A percentile compares a stretch with the other conserved stretches of the same genome.
Evolutionary conservation across 2,329 filamentous ascomycete genomes (phyloP).

Genomic region (Calonectria pteridis): DNA sequence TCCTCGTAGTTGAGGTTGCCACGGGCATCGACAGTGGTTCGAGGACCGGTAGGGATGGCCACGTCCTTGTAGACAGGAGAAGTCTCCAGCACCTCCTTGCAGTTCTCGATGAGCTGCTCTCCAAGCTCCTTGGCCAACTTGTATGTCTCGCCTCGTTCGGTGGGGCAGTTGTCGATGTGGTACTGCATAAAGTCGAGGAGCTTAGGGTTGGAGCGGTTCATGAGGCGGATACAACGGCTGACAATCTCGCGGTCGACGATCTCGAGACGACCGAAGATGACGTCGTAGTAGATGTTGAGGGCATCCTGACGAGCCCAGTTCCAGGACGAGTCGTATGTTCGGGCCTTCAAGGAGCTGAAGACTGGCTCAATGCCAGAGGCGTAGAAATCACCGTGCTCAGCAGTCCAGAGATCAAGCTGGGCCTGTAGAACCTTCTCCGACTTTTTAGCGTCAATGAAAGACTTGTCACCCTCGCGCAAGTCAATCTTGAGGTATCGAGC

Average conservation of each 20-base stretch:
- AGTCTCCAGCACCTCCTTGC: constrained; percentile 87
- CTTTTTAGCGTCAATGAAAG: constrained; percentile 85
- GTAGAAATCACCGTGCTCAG: constrained; percentile 97
- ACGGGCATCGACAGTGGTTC: constrained; percentile 90
- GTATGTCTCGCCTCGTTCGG: constrained; percentile 96
- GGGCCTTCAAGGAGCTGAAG: constrained; percentile 93
- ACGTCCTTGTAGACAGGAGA: constrained; percentile 97
- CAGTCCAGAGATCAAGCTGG: constrained; percentile 93
- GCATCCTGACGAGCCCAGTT: constrained; percentile 99
- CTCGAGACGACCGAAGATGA: constrained; percentile 95
- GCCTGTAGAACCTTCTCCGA: constrained; percentile 89
- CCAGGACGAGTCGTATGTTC: constrained; percentile 98
- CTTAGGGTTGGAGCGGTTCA: constrained; percentile 98
- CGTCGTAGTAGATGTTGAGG: constrained; percentile 98
- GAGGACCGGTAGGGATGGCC: constrained; percentile 88
- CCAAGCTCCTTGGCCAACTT: constrained; percentile 96
- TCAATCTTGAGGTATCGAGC: constrained; percentile 98
- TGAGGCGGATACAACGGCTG: constrained; percentile 97
- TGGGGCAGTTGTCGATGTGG: constrained; percentile 98
- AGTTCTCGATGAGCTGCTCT: constrained; percentile 95
- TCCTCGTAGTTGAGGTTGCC: constrained; percentile 96
- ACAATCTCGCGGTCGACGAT: constrained; percentile 97
- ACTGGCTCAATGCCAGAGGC: constrained; percentile 93
- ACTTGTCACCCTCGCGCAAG: constrained; percentile 95
- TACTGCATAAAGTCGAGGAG: constrained; percentile 99